Percentiles rank a stretch among this genome's conserved stretches.
These are phyloP conservation scores for Protomyces gravidus DNA, from an alignment of 1,139 yeast genomes.

Conservation along the genomic window DNA sequence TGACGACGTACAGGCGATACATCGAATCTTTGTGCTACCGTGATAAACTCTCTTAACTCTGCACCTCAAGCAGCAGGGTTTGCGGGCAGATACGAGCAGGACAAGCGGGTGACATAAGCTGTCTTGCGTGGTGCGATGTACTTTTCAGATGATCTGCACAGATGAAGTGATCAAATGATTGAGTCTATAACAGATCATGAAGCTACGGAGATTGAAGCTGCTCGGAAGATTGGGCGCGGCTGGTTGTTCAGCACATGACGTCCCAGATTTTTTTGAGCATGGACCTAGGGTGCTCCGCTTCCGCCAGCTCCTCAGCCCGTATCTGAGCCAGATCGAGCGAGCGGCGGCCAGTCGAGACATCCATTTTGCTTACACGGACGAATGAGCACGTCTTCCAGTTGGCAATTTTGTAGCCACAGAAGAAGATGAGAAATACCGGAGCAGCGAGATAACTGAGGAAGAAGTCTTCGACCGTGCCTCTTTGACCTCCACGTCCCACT, in stretches of 20 bases:
- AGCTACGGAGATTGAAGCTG: too few species aligned
- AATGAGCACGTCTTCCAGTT: constrained; percentile 12
- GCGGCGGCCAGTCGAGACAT: constrained; percentile 17
- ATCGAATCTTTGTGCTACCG: too few species aligned
- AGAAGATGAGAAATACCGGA: constrained; percentile 49
- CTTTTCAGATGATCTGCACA: too few species aligned
- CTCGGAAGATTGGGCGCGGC: too few species aligned
- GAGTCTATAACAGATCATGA: too few species aligned
- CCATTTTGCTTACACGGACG: constrained; percentile 20
- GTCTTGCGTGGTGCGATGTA: too few species aligned
- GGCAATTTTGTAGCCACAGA: constrained; percentile 48
- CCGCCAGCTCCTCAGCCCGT: constrained; percentile 17
- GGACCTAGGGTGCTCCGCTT: constrained; percentile 9
- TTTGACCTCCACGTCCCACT: constrained; percentile 42
- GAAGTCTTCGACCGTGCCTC: constrained; percentile 41
- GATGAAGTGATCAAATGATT: too few species aligned
- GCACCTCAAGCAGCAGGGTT: too few species aligned
- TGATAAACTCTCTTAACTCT: too few species aligned
- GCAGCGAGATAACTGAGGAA: constrained; percentile 54
- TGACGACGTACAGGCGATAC: too few species aligned
- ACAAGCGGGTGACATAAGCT: too few species aligned
- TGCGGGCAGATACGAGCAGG: too few species aligned
- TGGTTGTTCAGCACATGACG: constrained; percentile 8
- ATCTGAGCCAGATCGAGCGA: constrained; percentile 18
- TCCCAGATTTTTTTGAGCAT: constrained; percentile 14